A percentile compares a stretch with the other conserved stretches of the same genome.
Evolutionary conservation across 306 rosid species (phyloP).

Genomic region (Heteromeles arbutifolia): DNA sequence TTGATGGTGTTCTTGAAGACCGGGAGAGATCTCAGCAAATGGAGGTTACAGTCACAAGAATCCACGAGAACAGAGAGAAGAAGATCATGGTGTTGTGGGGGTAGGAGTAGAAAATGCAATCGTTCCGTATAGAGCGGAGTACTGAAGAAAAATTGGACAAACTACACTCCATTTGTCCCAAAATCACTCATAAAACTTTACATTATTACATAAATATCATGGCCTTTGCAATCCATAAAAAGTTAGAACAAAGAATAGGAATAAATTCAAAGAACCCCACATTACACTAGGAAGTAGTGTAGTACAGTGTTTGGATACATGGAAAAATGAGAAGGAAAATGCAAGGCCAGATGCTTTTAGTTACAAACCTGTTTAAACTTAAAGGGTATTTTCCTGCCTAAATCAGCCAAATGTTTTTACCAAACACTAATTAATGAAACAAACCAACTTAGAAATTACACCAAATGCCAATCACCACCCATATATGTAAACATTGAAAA

Average conservation of each 20-base stretch:
- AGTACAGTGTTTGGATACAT: conserved; percentile 21
- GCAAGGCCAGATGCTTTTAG: conserved; percentile 40
- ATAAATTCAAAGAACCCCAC: conserved; percentile 23
- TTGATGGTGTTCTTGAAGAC: conserved; percentile 53
- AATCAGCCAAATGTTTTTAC: conserved; percentile 42
- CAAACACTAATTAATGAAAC: conserved; percentile 50
- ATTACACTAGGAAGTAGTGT: conserved; percentile 30
- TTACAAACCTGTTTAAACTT: conserved; percentile 64
- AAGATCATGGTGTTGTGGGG: not conserved
- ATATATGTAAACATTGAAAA: conserved; percentile 46
- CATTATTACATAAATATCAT: not conserved
- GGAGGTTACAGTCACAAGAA: conserved; percentile 17
- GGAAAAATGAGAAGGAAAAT: conserved; percentile 24
- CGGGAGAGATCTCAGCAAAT: conserved; percentile 36
- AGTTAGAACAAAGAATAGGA: not conserved
- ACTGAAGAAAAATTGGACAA: not conserved
- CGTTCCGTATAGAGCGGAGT: no score
- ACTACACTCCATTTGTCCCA: not conserved
- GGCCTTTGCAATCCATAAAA: not conserved
- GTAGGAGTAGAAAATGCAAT: not conserved
- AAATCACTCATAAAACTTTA: not conserved
- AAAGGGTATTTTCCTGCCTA: conserved; percentile 54
- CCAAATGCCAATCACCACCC: conserved; percentile 60
- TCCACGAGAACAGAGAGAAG: conserved; percentile 30
- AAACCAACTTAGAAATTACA: conserved; percentile 47